Conservation (phyloP, 345 rosid genomes). For the Noccaea bulbosa region DNA sequence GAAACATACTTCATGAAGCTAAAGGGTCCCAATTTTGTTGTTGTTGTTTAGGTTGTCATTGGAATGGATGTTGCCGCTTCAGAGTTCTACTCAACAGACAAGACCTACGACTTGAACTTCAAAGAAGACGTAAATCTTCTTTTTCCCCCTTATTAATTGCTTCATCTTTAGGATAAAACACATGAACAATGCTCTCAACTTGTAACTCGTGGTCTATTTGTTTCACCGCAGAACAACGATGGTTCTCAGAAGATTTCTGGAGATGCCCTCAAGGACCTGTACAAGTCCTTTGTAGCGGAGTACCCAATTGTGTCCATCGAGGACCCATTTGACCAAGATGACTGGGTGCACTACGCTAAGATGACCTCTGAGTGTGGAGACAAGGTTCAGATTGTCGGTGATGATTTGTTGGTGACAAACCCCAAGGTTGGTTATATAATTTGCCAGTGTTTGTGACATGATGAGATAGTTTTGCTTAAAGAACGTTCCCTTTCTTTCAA, state of each 20-base stretch:
- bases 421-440: slow-evolving; percentile 63
- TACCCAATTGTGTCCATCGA: slow-evolving; percentile 96
- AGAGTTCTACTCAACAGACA: slow-evolving; percentile 80
- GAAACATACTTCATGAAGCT: not conserved
- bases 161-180: not conserved
- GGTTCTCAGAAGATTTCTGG: slow-evolving; percentile 93
- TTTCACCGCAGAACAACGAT: slow-evolving; percentile 64
- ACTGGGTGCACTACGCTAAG: slow-evolving; percentile 88
- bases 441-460: slow-evolving; percentile 10
- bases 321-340: slow-evolving; percentile 99
- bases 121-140: slow-evolving; percentile 64
- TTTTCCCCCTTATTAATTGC: not conserved
- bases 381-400: slow-evolving; percentile 89
- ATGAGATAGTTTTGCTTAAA: not conserved
- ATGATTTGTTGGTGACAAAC: slow-evolving; percentile 95
- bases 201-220: not conserved
- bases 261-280: slow-evolving; percentile 77
- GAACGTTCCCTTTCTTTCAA: not conserved
- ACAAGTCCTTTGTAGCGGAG: slow-evolving; percentile 84
- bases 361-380: slow-evolving; percentile 79
- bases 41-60: slow-evolving; percentile 71
- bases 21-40: not conserved
- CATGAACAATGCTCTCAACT: not conserved
- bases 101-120: slow-evolving; percentile 85
- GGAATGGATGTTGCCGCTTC: slow-evolving; percentile 99